Evolutionary conservation across 2,329 filamentous ascomycete species (phyloP).

Genomic region (Stemphylium lycopersici): DNA sequence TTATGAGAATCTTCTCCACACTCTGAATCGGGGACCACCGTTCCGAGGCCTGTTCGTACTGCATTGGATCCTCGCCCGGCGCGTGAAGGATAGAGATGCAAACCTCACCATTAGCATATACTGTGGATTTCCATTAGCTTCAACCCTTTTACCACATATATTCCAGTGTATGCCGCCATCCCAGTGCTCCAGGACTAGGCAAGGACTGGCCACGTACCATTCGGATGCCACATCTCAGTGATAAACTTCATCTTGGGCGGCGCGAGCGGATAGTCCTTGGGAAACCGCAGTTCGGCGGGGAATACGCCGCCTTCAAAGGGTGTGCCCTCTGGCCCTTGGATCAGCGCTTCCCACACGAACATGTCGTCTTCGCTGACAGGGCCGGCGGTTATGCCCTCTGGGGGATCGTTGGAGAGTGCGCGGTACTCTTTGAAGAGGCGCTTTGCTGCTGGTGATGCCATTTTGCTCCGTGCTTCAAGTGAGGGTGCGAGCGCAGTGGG

Average conservation of each 20-base stretch:
- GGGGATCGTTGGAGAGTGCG: conserved; percentile 88
- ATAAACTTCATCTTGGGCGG: conserved; percentile 91
- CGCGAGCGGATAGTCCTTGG: conserved; percentile 81
- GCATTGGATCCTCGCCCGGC: conserved; percentile 90
- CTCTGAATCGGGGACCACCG: conserved; percentile 95
- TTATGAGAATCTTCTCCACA: conserved; percentile 90
- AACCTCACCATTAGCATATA: conserved; percentile 84
- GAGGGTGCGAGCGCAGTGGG: background rate
- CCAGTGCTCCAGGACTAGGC: background rate
- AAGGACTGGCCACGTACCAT: conserved; percentile 60
- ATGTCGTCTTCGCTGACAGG: conserved; percentile 94
- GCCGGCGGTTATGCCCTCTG: conserved; percentile 96
- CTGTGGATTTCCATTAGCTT: conserved; percentile 42
- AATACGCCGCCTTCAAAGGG: conserved; percentile 97
- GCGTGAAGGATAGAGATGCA: conserved; percentile 98
- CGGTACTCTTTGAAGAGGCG: conserved; percentile 97
- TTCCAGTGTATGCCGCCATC: background rate
- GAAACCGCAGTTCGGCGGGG: conserved; percentile 82
- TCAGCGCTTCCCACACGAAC: conserved; percentile 94
- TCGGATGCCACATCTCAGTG: conserved; percentile 88
- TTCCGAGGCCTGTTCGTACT: conserved; percentile 89
- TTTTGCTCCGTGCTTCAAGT: conserved; percentile 24
- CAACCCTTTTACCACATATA: background rate
- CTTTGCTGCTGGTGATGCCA: conserved; percentile 65
- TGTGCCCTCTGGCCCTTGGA: conserved; percentile 92